Base-by-base conservation (phyloP, 805 yeast genomes). In the Candida vartiovaarae region DNA sequence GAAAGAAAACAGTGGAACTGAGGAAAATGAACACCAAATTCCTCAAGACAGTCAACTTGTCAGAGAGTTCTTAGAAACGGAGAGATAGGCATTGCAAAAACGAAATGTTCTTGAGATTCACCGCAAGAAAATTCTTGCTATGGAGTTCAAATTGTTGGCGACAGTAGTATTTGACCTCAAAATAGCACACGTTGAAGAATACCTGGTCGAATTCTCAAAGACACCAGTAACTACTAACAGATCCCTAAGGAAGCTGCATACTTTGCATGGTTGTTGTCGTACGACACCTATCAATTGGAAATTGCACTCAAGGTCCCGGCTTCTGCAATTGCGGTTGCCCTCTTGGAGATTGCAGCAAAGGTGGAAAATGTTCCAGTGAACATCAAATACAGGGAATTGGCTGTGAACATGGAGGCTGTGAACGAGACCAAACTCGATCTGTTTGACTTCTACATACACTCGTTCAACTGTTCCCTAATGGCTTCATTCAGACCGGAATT, bases 81-180 rank as follows among this genome's bases (percentile, higher is more conserved):
- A 15, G 20, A 15, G 20, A 15, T 15, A 15, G 20, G 20, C 71
- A 5, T 57, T 66, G 45, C 64, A 59, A 38, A 46, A 63, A n/a
- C 54, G 67, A 10, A 60, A 58, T 38, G 47, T 54, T 5, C 51
- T 44, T 8, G 91, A 84, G 25, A 68, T 65, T 26, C 80, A 79
- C 51, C 70, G 82, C 43, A 76, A 72, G 52, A 68, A 71, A 34
- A 66, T 85, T 2, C 63, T 86, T 52, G 67, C 67, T 15, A 54
- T 82, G 32, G 96, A 89, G 60, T 79, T 81, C 52, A 80, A 78
- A 56, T 67, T 89, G 40, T 66, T 90, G 51, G 95, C 88, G 56
- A 72, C 85, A 1, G 75, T 84, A 51, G 77, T 83, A 24, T 90
- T 89, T 57, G 96, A 89, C 60, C 86, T 87, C 55, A 71, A 93